phyloP scores from a whole-genome alignment of 306 rosid genomes.

The Sesbania bispinosa region DNA sequence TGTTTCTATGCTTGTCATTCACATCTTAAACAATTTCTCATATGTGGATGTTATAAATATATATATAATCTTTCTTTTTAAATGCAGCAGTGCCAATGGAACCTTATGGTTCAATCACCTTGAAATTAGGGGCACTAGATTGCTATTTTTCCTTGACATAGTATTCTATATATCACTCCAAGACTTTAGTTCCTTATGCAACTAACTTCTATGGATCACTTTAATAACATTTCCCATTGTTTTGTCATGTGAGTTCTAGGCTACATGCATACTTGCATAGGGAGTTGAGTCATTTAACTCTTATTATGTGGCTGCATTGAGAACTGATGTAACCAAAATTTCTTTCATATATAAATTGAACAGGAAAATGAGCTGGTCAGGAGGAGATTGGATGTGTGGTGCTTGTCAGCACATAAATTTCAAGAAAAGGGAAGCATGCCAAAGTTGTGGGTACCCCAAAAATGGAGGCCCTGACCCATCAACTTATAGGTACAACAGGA shows the following conservation, averaged over 20 bases:
- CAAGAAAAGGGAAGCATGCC: conserved; percentile 85
- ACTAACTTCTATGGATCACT: conserved; percentile 11
- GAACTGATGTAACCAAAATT: conserved; percentile 1
- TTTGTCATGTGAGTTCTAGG: conserved; percentile 9
- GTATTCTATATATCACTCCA: conserved; percentile 13
- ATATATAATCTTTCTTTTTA: conserved; percentile 2
- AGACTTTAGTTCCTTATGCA: neutral
- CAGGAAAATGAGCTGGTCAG: conserved; percentile 84
- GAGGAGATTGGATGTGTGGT: conserved; percentile 96
- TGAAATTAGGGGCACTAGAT: conserved; percentile 17
- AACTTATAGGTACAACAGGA: conserved; percentile 53
- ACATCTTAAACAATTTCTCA: neutral
- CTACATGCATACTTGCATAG: neutral
- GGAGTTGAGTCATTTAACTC: neutral
- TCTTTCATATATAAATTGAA: neutral
- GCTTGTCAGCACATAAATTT: conserved; percentile 89
- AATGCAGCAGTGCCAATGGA: conserved; percentile 18
- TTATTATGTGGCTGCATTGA: conserved; percentile 4
- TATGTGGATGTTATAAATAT: neutral
- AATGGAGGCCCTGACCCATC: conserved; percentile 87
- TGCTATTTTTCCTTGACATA: neutral
- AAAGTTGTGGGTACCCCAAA: conserved; percentile 80
- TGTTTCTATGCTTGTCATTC: conserved; percentile 16
- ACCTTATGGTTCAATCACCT: conserved; percentile 5
- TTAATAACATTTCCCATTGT: too few relatives aligned